These are phyloP conservation scores for Persicaria maculosa DNA, from an alignment of 148 eudicot species.

Conservation along the genomic window DNA sequence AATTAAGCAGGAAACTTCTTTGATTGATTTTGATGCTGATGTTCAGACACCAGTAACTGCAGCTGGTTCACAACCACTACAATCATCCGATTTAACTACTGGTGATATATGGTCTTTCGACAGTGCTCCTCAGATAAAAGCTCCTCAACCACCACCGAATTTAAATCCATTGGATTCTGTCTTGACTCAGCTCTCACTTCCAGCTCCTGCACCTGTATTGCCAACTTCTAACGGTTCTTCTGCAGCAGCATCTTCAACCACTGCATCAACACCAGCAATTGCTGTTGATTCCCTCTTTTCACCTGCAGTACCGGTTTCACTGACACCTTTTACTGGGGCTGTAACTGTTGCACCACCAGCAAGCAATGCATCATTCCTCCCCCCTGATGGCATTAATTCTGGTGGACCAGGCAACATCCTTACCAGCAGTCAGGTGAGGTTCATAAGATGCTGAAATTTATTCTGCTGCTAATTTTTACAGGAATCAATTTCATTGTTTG, in stretches of 20 bases:
- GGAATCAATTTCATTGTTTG: neutral
- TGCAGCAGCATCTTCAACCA: slow-evolving; percentile 25
- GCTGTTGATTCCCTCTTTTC: slow-evolving; percentile 25
- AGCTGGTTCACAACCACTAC: slow-evolving; percentile 36
- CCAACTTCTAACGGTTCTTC: slow-evolving; percentile 16
- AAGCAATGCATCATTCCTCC: neutral
- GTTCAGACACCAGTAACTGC: slow-evolving; percentile 48
- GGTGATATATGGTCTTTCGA: slow-evolving; percentile 83
- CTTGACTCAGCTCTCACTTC: slow-evolving; percentile 47
- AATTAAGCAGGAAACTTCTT: slow-evolving; percentile 50
- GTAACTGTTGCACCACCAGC: slow-evolving; percentile 21
- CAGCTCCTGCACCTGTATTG: slow-evolving; percentile 28
- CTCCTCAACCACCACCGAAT: slow-evolving; percentile 38
- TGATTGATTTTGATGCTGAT: slow-evolving; percentile 86
- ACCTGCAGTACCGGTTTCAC: slow-evolving; percentile 12
- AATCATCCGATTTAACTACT: slow-evolving; percentile 29
- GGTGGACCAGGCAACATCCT: slow-evolving; percentile 13
- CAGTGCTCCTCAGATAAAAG: slow-evolving; percentile 32
- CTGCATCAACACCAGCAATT: slow-evolving; percentile 27
- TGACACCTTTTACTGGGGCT: neutral
- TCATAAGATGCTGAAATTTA: slow-evolving; percentile 20
- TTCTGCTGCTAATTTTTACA: slow-evolving; percentile 12
- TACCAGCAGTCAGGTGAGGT: slow-evolving; percentile 15
- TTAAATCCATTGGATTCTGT: slow-evolving; percentile 46
- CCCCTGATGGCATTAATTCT: slow-evolving; percentile 20